These are phyloP conservation scores for Termitomyces sp. DNA, from an alignment of 768 basidiomycete species.

Conservation along the genomic window DNA sequence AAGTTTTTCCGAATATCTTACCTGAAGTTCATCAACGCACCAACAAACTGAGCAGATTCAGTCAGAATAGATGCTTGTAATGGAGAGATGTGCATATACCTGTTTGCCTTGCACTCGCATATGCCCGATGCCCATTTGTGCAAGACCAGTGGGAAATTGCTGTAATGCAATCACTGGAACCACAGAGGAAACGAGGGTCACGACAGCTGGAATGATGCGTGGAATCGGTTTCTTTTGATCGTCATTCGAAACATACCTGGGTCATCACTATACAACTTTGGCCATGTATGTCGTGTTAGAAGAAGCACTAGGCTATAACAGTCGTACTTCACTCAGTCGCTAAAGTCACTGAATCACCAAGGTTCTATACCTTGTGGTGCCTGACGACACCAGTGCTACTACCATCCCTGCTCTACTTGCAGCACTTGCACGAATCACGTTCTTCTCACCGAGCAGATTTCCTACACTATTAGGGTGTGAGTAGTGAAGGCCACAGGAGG, in stretches of 20 bases:
- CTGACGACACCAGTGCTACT: not conserved
- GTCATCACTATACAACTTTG: not conserved
- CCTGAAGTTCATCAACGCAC: constrained; percentile 77
- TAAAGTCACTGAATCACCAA: not conserved
- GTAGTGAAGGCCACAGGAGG: not conserved
- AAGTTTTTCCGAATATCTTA: constrained; percentile 17
- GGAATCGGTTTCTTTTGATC: not conserved
- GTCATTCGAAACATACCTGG: not conserved
- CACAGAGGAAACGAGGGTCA: constrained; percentile 59
- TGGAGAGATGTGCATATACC: constrained; percentile 26
- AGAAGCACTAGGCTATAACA: not conserved
- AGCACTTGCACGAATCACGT: not conserved
- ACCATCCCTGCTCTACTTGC: not conserved
- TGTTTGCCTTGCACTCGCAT: constrained; percentile 81
- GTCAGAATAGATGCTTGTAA: not conserved
- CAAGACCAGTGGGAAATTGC: constrained; percentile 68
- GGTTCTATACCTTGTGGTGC: not conserved
- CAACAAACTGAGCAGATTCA: constrained; percentile 44
- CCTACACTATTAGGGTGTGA: constrained; percentile 4
- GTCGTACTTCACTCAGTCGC: not conserved
- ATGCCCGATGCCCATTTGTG: constrained; percentile 66
- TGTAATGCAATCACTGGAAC: constrained; percentile 49
- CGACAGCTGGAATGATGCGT: constrained; percentile 36
- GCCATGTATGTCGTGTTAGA: not conserved
- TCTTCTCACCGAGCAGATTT: constrained; percentile 11